These are phyloP conservation scores for Pestalotiopsis sp. DNA, from an alignment of 2,329 filamentous ascomycete genomes.

Conservation along the genomic window DNA sequence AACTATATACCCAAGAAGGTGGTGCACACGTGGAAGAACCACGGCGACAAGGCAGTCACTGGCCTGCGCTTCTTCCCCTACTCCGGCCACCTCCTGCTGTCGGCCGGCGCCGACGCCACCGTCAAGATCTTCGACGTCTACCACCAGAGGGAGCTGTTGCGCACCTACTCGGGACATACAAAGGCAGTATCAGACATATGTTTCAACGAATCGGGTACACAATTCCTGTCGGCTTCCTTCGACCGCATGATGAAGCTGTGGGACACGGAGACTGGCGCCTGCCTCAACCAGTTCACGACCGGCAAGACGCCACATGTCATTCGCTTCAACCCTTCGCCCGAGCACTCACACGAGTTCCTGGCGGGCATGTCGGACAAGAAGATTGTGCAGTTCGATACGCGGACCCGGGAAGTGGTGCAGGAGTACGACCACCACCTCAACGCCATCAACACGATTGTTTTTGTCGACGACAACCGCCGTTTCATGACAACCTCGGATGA, in stretches of 20 bases:
- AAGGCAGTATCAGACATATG: conserved; percentile 89
- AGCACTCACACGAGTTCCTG: conserved; percentile 85
- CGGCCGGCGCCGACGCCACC: conserved; percentile 86
- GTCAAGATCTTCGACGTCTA: conserved; percentile 96
- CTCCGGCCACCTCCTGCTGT: conserved; percentile 86
- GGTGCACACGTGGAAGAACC: conserved; percentile 85
- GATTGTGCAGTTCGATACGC: conserved; percentile 94
- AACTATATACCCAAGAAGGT: conserved; percentile 96
- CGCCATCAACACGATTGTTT: conserved; percentile 97
- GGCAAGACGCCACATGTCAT: conserved; percentile 96
- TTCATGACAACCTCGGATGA: conserved; percentile 99
- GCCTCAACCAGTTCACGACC: conserved; percentile 84
- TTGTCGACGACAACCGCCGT: conserved; percentile 89
- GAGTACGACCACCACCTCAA: conserved; percentile 98
- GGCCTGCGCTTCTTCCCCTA: conserved; percentile 86
- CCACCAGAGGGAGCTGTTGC: conserved; percentile 83
- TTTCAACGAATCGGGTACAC: conserved; percentile 80
- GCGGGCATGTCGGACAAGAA: conserved; percentile 99
- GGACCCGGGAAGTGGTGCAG: conserved; percentile 80
- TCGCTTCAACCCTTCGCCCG: conserved; percentile 83
- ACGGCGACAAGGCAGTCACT: conserved; percentile 81
- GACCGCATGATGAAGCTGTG: conserved; percentile 97
- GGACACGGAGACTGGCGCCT: conserved; percentile 95
- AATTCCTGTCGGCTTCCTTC: conserved; percentile 89
- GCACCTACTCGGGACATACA: conserved; percentile 87